phyloP scores from a whole-genome alignment of 2,329 filamentous ascomycete genomes.

The Fusarium palustre region DNA sequence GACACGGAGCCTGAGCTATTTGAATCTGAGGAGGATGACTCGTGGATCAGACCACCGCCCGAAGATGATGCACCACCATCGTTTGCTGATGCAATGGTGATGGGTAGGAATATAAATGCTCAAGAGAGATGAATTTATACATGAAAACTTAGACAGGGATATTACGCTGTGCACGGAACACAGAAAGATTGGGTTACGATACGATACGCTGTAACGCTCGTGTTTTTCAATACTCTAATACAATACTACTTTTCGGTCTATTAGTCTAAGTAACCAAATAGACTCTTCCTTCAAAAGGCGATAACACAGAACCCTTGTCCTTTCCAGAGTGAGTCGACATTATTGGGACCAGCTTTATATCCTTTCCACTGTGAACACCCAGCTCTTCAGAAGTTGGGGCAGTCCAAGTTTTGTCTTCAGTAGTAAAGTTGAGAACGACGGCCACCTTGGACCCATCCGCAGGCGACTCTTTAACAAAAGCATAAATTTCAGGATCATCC shows the following conservation, averaged over 20 bases:
- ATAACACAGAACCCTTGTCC: constrained; percentile 19
- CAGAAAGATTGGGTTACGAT: neutral
- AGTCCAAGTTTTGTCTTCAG: constrained; percentile 45
- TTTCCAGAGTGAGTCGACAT: constrained; percentile 47
- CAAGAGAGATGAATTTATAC: neutral
- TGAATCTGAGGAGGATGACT: neutral
- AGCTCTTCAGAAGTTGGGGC: constrained; percentile 42
- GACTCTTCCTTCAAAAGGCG: constrained; percentile 50
- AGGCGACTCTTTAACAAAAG: constrained; percentile 50
- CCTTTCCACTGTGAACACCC: constrained; percentile 7
- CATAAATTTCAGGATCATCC: constrained; percentile 44
- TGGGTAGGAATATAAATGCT: neutral
- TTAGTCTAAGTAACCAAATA: constrained; percentile 40
- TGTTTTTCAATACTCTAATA: too few species aligned
- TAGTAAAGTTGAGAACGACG: constrained; percentile 51
- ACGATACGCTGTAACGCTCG: too few species aligned
- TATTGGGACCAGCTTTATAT: constrained; percentile 42
- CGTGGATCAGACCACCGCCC: constrained; percentile 5
- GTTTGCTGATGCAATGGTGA: neutral
- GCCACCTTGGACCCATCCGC: constrained; percentile 41
- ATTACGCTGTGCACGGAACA: neutral
- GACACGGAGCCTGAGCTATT: neutral
- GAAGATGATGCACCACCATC: constrained; percentile 8
- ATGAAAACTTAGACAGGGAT: neutral
- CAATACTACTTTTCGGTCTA: accelerated